Evolutionary conservation across 2,329 filamentous ascomycete genomes (phyloP).

Genomic region (Microdochium nivale): DNA sequence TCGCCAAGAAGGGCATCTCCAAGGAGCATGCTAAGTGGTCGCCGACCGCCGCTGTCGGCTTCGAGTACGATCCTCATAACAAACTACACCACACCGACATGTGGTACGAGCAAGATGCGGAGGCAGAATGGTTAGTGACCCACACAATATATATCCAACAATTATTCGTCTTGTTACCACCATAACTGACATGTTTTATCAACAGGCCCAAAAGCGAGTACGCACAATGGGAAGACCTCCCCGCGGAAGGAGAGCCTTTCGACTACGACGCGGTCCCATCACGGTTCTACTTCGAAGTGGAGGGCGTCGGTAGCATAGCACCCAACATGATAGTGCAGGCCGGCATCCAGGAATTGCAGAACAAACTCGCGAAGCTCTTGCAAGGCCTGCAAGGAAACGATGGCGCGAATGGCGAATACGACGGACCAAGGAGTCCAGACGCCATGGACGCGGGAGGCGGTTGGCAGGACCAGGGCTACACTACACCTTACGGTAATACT

Average conservation of each 20-base stretch:
- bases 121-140: constrained; percentile 69
- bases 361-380: constrained; percentile 79
- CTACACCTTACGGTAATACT: constrained; percentile 55
- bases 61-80: constrained; percentile 98
- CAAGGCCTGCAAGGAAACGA: constrained; percentile 46
- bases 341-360: constrained; percentile 80
- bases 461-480: constrained; percentile 58
- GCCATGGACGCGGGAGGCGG: constrained; percentile 47
- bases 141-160: not conserved
- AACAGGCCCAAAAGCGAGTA: constrained; percentile 74
- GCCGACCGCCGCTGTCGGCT: constrained; percentile 83
- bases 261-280: constrained; percentile 81
- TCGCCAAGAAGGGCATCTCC: constrained; percentile 96
- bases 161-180: not conserved
- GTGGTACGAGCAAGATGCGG: constrained; percentile 85
- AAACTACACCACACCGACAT: constrained; percentile 86
- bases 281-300: constrained; percentile 89
- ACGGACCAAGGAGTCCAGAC: constrained; percentile 59
- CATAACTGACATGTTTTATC: constrained; percentile 12
- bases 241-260: constrained; percentile 76
- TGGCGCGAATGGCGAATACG: constrained; percentile 49
- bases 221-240: constrained; percentile 69
- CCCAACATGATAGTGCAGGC: constrained; percentile 84
- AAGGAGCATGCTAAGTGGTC: constrained; percentile 99
- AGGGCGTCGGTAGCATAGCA: constrained; percentile 78